Conservation (phyloP, 371 early-diverging fungal genomes). For the Rhizopus stolonifer region DNA sequence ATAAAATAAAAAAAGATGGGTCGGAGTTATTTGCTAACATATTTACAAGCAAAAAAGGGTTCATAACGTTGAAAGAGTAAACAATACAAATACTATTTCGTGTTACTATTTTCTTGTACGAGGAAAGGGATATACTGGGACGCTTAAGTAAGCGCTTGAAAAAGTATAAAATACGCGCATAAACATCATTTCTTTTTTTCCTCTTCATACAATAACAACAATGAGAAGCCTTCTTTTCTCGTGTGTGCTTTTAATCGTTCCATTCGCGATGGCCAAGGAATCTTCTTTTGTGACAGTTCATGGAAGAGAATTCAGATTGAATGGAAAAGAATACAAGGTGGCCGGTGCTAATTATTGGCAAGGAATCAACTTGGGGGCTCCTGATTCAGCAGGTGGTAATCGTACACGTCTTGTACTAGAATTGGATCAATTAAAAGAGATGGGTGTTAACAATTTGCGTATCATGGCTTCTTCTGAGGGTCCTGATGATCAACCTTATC, state of each 20-base stretch:
- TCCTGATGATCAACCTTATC: constrained; percentile 59
- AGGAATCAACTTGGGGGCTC: constrained; percentile 66
- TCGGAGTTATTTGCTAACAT: too few relatives aligned
- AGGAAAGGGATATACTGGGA: too few relatives aligned
- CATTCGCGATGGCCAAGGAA: neutral
- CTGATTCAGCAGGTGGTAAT: constrained; percentile 41
- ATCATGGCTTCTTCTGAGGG: constrained; percentile 68
- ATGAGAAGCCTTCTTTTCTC: too few relatives aligned
- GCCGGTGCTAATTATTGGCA: constrained; percentile 74
- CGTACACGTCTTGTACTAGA: constrained; percentile 52
- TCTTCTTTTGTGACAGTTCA: constrained; percentile 17
- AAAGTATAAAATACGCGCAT: too few relatives aligned
- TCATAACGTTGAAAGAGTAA: too few relatives aligned
- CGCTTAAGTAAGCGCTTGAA: too few relatives aligned
- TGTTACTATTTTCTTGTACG: too few relatives aligned
- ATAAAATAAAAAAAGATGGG: too few relatives aligned
- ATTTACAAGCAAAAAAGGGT: too few relatives aligned
- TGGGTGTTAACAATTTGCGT: constrained; percentile 63
- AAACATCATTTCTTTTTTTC: too few relatives aligned
- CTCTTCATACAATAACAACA: too few relatives aligned
- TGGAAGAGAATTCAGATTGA: constrained; percentile 22
- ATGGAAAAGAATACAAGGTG: constrained; percentile 36
- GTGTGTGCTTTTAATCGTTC: neutral
- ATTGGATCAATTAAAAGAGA: constrained; percentile 39
- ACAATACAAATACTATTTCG: too few relatives aligned